A percentile compares a stretch with the other conserved stretches of the same genome.
These are phyloP conservation scores for Sindora glabra DNA, from an alignment of 306 rosid species.

Conservation along the genomic window DNA sequence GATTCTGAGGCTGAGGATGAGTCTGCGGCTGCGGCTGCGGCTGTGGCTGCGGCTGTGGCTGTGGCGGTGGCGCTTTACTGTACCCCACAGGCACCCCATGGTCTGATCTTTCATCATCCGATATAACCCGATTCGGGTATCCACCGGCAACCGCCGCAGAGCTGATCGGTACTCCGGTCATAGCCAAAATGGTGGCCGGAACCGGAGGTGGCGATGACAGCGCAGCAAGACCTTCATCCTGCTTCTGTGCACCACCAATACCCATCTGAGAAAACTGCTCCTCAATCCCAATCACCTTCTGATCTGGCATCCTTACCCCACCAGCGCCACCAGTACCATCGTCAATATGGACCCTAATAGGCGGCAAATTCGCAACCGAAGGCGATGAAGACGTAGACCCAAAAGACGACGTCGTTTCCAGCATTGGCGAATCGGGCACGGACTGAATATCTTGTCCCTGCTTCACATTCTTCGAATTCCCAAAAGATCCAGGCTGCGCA, in stretches of 20 bases:
- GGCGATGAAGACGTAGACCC: conserved; percentile 64
- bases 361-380: conserved; percentile 74
- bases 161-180: conserved; percentile 8
- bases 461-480: conserved; percentile 35
- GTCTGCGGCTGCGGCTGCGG: conserved; percentile 83
- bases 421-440: conserved; percentile 43
- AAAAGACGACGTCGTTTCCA: conserved; percentile 45
- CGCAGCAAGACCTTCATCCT: conserved; percentile 22
- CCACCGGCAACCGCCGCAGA: conserved; percentile 28
- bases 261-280: conserved; percentile 65
- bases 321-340: no score
- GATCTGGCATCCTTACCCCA: conserved; percentile 37
- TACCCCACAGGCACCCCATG: conserved; percentile 40
- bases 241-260: conserved; percentile 19
- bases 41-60: conserved; percentile 62
- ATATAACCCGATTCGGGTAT: conserved; percentile 33
- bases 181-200: conserved; percentile 31
- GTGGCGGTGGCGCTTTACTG: conserved; percentile 76
- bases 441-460: conserved; percentile 37
- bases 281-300: conserved; percentile 44
- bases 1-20: conserved; percentile 51
- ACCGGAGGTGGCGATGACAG: conserved; percentile 19
- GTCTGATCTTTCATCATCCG: conserved; percentile 69
- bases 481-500: conserved; percentile 18
- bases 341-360: conserved; percentile 67